These are phyloP conservation scores for Aspergillus wentii DNA, from an alignment of 495 filamentous ascomycete genomes.

Conservation along the genomic window DNA sequence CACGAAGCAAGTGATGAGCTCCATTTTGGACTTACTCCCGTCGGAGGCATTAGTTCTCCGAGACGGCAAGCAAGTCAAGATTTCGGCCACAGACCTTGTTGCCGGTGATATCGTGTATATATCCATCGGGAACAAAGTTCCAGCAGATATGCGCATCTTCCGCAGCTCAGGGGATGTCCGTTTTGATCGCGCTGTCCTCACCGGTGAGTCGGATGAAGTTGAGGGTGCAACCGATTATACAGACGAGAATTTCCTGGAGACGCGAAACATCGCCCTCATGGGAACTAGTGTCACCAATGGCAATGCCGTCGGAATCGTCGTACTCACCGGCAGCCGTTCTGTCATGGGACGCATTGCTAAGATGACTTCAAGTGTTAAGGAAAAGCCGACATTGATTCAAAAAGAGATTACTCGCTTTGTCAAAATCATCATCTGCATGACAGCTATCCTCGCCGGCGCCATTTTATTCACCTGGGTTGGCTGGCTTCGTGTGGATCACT, in stretches of 20 bases:
- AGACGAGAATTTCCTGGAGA: constrained; percentile 70
- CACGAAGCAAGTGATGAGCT: constrained; percentile 58
- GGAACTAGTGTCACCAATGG: constrained; percentile 66
- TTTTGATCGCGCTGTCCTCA: constrained; percentile 69
- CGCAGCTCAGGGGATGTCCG: constrained; percentile 60
- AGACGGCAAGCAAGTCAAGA: constrained; percentile 42
- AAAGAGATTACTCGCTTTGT: constrained; percentile 66
- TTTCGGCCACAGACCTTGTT: constrained; percentile 56
- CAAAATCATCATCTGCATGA: constrained; percentile 52
- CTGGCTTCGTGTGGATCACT: constrained; percentile 57
- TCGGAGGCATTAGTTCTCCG: constrained; percentile 59
- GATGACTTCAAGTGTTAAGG: constrained; percentile 59
- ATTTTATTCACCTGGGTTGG: constrained; percentile 56
- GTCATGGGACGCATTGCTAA: constrained; percentile 68
- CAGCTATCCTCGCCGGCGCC: constrained; percentile 48
- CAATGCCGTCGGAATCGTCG: constrained; percentile 57
- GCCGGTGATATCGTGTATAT: constrained; percentile 64
- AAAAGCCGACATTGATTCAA: constrained; percentile 59
- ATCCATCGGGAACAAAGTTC: constrained; percentile 64
- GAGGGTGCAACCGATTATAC: constrained; percentile 54
- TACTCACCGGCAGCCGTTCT: constrained; percentile 53
- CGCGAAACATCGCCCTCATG: constrained; percentile 66
- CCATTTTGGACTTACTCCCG: constrained; percentile 62
- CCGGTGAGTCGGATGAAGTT: constrained; percentile 62
- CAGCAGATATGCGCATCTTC: constrained; percentile 66